Conservation (phyloP, 306 rosid species). For the Comarum palustre region DNA sequence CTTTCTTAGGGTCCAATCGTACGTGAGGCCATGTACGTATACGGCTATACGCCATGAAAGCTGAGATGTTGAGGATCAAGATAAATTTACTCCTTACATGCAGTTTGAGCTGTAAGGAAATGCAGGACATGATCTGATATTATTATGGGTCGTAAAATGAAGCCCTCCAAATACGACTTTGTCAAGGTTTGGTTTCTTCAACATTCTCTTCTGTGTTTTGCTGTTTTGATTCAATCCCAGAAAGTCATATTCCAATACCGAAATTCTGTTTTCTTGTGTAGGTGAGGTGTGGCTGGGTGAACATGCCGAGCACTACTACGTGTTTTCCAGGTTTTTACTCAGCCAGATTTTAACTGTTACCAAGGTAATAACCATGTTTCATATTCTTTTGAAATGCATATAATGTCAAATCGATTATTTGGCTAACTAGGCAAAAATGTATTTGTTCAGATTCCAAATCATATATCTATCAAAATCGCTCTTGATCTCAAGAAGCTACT, state of each 20-base stretch:
- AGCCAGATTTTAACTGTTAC: constrained; percentile 90
- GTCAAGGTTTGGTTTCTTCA: constrained; percentile 53
- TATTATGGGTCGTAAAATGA: constrained; percentile 1
- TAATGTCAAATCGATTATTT: background rate
- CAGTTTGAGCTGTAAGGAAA: background rate
- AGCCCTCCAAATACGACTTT: constrained; percentile 87
- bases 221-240: constrained; percentile 1
- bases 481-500: constrained; percentile 93
- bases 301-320: constrained; percentile 93
- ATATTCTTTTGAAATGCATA: background rate
- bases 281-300: constrained; percentile 99
- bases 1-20: background rate
- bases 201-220: constrained; percentile 1
- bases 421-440: background rate
- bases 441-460: constrained; percentile 78
- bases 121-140: background rate
- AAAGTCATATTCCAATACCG: background rate
- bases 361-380: constrained; percentile 44
- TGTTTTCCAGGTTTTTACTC: constrained; percentile 85
- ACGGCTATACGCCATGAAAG: background rate
- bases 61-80: background rate
- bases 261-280: constrained; percentile 9
- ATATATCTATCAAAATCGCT: constrained; percentile 85
- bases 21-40: background rate
- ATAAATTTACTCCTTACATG: background rate